Evolutionary conservation across 1,284 basidiomycete species (phyloP), one percentile per base, ranked within the genome.

Genomic region (Leccinum subrobustum): DNA sequence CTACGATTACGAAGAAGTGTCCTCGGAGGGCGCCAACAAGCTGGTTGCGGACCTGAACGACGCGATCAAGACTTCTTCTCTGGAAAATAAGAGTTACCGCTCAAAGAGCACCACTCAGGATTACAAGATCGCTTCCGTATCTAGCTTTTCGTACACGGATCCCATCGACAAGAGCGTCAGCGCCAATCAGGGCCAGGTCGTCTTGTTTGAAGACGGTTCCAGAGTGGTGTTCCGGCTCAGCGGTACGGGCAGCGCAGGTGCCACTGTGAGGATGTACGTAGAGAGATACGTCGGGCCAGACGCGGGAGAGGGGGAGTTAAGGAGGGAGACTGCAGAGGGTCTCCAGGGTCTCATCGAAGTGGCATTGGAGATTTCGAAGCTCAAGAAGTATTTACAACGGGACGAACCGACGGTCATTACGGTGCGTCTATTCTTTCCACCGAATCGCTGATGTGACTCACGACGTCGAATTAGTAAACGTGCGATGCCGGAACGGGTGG

Each of bases 1-100:
- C 66, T 99, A 99, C 79, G 96, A 99, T 79, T 99, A 99, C 79
- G 96, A 99, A 76, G 97, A 99, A 76, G 95, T 98, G 54, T 85
- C 93, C 14, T 94, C 94, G 0, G 92, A 91, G 37, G 93, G 92
- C 35, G 96, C 97, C 54, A 87, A 92, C 70, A 86, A 88, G 65
- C 81, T 99, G 71, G 95, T 98, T 74, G 83, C 83, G 54, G 82
- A 88, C 68, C 80, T 99, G 68, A 87, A 95, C 72, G 74, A 81
- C 20, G 83, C 86, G 56, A 90, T 98, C 75, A 78, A 82, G 61
- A 79, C 83, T 9, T 79, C 83, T 8, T 86, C 85, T 51, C 87
- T 96, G 68, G 80, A 83, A 68, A 83, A 88, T 69, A 86, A 85
- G 48, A 78, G 79, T 11, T 85, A 93, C 76, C 83, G 78, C 54